Conservation (phyloP, 78 protist genomes). For the Dictyostelium intermedium region DNA sequence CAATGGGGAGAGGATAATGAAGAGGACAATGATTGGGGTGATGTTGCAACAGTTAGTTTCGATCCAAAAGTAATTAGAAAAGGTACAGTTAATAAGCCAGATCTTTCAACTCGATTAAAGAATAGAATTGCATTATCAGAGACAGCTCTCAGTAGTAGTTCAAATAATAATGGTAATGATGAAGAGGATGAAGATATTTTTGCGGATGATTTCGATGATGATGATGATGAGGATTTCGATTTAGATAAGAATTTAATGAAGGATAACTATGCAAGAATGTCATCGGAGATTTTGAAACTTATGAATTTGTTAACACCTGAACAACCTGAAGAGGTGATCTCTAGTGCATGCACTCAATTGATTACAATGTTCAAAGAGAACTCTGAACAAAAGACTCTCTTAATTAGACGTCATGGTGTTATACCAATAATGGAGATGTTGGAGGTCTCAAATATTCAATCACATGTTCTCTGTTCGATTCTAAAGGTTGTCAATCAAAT, state of each 20-base stretch:
- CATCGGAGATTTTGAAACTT: conserved; percentile 68
- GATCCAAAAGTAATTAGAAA: conserved; percentile 50
- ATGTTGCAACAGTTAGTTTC: conserved; percentile 65
- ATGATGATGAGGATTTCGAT: conserved; percentile 53
- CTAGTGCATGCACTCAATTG: conserved; percentile 50
- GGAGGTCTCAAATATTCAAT: conserved; percentile 36
- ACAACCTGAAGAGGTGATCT: conserved; percentile 47
- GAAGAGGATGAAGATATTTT: conserved; percentile 87
- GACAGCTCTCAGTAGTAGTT: neutral
- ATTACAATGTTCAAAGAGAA: conserved; percentile 73
- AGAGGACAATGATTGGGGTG: conserved; percentile 71
- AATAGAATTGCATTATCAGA: conserved; percentile 1
- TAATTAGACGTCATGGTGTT: conserved; percentile 90
- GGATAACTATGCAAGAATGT: conserved; percentile 72
- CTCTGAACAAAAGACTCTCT: conserved; percentile 79
- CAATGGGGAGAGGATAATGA: conserved; percentile 76
- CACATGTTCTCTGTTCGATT: conserved; percentile 39
- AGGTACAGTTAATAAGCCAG: conserved; percentile 71
- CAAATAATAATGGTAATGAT: neutral
- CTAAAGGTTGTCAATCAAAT: conserved; percentile 86
- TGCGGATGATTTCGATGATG: conserved; percentile 63
- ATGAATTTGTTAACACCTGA: conserved; percentile 61
- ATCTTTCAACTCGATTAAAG: conserved; percentile 41
- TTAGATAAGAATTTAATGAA: conserved; percentile 75
- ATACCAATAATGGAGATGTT: conserved; percentile 92